phyloP scores from a whole-genome alignment of 2,329 filamentous ascomycete species.

The Teratosphaeria epicoccoides region DNA sequence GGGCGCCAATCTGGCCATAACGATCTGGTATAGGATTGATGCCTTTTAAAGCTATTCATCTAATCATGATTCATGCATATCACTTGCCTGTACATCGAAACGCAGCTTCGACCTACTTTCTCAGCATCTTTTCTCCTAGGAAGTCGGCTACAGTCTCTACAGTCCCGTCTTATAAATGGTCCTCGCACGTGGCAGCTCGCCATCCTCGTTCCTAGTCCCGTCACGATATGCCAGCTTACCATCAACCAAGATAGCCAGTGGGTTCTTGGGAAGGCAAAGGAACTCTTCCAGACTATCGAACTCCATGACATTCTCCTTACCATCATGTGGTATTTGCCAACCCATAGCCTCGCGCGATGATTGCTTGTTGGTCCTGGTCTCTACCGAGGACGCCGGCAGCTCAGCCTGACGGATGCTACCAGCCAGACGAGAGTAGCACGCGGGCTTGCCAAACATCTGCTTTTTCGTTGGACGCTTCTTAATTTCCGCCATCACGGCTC shows the following conservation, averaged over 20 bases:
- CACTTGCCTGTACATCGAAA: background rate
- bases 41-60: background rate
- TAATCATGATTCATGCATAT: background rate
- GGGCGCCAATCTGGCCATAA: background rate
- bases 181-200: conserved; percentile 8
- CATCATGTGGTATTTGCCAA: background rate
- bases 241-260: conserved; percentile 14
- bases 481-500: conserved; percentile 48
- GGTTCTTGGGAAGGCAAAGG: conserved; percentile 4
- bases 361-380: background rate
- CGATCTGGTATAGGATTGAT: background rate
- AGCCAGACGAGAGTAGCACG: conserved; percentile 4
- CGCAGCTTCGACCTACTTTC: no score
- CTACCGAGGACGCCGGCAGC: background rate
- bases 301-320: conserved; percentile 5
- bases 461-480: conserved; percentile 28
- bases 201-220: conserved; percentile 9
- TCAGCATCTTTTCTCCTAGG: background rate
- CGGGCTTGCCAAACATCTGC: conserved; percentile 16
- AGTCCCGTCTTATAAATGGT: conserved; percentile 8
- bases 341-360: background rate
- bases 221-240: conserved; percentile 16
- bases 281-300: conserved; percentile 11
- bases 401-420: background rate
- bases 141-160: background rate